Evolutionary conservation across 352 stramenopile species (phyloP), one percentile per base, ranked within the genome.

Genomic region (Elongisporangium prolatum): DNA sequence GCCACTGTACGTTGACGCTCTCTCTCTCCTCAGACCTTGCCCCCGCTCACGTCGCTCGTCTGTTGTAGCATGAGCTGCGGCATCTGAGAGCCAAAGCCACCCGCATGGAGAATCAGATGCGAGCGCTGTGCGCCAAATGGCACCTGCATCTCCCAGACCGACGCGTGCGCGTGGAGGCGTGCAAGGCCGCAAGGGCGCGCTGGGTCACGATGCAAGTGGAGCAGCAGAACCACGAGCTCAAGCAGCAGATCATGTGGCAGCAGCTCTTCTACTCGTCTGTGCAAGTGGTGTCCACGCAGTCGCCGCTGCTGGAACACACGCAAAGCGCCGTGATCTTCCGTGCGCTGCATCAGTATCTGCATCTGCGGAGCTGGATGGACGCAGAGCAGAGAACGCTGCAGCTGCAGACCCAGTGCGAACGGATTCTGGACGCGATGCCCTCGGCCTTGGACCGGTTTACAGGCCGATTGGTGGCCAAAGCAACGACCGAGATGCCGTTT

Each of bases 241-340:
- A 81, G 53, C 74, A 85, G 61, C 78, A 86, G 60, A 59, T 85
- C 13, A 54, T 83, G 44, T 74, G 86, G 59, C 77, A 88, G 58
- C 77, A 88, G 63, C 68, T 88, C 48, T 81, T 81, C 55, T 68
- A 86, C 21, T 75, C 78, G 37, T 84, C 78, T 2, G 57, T 88
- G 17, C 78, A 88, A 50, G 76, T 69, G 52, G 59, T 77, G 21
- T 69, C 85, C 51, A 68, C 75, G 4, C 71, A 84, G 60, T 79
- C 75, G 37, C 78, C 78, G 40, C 65, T 88, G 22, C 58, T 82
- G 16, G 51, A 63, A 16, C 56, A 54, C 1, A 71, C 72, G 17
- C 68, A 74, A 20, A 77, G 69, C 37, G 74, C 74, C 54, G 78
- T 85, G 48, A 68, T 88, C 18, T 86, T 77, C 40, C 74, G 83